Evolutionary conservation across 441 rosid genomes (phyloP), one percentile per base, ranked within the genome.

Genomic region (Populus hybrid): DNA sequence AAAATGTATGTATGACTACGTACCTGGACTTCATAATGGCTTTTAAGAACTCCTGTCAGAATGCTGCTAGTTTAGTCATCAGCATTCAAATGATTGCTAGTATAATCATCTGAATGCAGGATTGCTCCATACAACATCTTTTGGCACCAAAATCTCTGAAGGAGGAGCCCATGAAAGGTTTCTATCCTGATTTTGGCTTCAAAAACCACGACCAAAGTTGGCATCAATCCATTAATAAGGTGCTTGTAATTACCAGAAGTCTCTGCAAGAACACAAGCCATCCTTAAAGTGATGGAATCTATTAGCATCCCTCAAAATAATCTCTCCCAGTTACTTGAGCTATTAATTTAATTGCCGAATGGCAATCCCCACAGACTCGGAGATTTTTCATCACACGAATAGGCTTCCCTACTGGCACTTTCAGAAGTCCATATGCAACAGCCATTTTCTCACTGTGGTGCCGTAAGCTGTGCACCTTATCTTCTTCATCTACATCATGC

Each of bases 401-500:
- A 6, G 94, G 90, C 83, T 81, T 81, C 81, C 89, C 91, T 82
- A 86, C 79, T 2, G 90, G 92, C 23, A 89, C 79, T 88, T 87
- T 89, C 77, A 88, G 59, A 69, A 92, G 91, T 26, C 93, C 92
- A 78, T 84, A 89, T 24, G 95, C 93, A 72, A 90, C 87, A 1
- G 93, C 95, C 42, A 90, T 77, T 80, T 84, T 89, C 84, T 89
- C 93, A 18, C 91, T 88, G 78, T 91, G 91, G 83, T 86, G 85
- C 73, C 83, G 83, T 75, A 85, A 79, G 75, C 83, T 88, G 73
- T 92, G 74, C 18, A 77, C 78, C 78, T 89, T 92, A 81, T 92
- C 97, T 86, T 90, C 97, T 38, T 89, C 94, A 2, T 90, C 91
- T 7, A 90, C 88, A 78, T 92, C 97, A 69, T 86, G 94, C 78